Evolutionary conservation across 164 flowering plant genomes (phyloP).

Genomic region (Kingdonia uniflora): DNA sequence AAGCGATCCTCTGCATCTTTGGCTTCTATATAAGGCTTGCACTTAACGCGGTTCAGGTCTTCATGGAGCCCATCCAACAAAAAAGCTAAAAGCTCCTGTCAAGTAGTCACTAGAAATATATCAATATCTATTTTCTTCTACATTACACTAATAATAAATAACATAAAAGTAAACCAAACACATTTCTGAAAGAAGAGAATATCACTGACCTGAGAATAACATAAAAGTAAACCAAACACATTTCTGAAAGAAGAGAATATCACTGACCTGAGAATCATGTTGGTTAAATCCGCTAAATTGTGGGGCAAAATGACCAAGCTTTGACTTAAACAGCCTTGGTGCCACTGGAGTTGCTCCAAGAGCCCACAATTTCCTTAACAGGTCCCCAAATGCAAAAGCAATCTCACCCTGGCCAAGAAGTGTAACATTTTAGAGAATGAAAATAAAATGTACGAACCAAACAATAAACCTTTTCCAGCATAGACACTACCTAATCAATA

Average conservation of each 20-base stretch:
- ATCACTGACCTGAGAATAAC: constrained; percentile 70
- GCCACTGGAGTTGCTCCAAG: constrained; percentile 65
- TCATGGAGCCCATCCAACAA: constrained; percentile 93
- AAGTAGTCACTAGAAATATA: constrained; percentile 7
- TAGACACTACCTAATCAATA: constrained; percentile 5
- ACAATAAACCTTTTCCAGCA: constrained; percentile 5
- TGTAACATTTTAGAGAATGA: constrained; percentile 1
- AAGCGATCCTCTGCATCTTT: constrained; percentile 68
- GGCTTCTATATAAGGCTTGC: constrained; percentile 79
- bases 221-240: not conserved
- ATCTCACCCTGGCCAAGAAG: constrained; percentile 61
- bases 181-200: constrained; percentile 3
- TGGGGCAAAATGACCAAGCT: constrained; percentile 77
- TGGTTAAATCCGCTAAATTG: constrained; percentile 89
- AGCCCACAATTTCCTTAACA: constrained; percentile 73
- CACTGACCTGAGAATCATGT: constrained; percentile 90
- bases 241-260: constrained; percentile 5
- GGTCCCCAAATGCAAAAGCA: constrained; percentile 90
- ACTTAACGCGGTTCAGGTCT: constrained; percentile 85
- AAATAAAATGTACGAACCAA: constrained; percentile 9
- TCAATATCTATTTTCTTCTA: constrained; percentile 3
- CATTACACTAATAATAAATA: not conserved
- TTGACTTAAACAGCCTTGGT: constrained; percentile 67
- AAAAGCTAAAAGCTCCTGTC: constrained; percentile 87
- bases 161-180: not conserved